Conservation (phyloP, 257 asterid genomes). For the Capsicum baccatum region DNA sequence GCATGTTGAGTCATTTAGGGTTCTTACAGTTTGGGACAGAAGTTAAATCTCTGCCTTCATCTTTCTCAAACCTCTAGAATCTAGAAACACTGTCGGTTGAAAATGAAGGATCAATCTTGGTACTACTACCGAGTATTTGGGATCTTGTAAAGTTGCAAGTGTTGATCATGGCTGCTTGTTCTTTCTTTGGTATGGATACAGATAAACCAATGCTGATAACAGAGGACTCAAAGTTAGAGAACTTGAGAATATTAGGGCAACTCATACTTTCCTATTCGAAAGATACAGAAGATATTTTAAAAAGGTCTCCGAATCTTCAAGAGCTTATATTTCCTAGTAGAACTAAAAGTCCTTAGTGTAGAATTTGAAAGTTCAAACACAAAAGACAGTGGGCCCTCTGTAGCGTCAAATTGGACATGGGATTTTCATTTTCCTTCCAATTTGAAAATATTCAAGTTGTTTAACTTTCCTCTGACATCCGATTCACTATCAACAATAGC, state of each 20-base stretch:
- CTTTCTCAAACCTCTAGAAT: not conserved
- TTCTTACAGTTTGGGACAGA: not conserved
- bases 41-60: not conserved
- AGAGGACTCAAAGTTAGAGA: not conserved
- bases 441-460: not conserved
- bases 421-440: not conserved
- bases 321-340: not conserved
- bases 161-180: accelerated
- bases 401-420: not conserved
- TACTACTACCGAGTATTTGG: not conserved
- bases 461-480: not conserved
- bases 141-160: not conserved
- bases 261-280: not conserved
- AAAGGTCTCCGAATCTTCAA: conserved; percentile 16
- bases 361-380: accelerated
- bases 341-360: accelerated
- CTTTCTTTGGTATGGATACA: not conserved
- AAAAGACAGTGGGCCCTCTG: not conserved
- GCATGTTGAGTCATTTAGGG: not conserved
- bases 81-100: not conserved
- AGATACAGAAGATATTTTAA: not conserved
- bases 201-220: too few relatives aligned
- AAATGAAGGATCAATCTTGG: not conserved
- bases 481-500: conserved; percentile 19
- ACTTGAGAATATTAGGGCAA: not conserved